Conservation (phyloP, 331 rosid genomes). For the Arachis monticola region DNA sequence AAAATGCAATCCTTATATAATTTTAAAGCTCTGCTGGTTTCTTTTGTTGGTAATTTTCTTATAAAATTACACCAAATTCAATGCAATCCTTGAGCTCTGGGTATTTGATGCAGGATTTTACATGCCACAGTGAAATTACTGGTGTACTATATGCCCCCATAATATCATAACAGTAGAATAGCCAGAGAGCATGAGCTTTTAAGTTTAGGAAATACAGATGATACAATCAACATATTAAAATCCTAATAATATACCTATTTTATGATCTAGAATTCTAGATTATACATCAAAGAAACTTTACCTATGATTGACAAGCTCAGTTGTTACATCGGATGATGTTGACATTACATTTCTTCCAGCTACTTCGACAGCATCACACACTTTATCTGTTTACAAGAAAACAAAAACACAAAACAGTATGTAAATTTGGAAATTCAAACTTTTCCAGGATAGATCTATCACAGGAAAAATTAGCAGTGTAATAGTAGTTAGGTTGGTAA, state of each 20-base stretch:
- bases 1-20: background rate
- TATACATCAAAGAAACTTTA: slow-evolving; percentile 39
- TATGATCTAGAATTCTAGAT: background rate
- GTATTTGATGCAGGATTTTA: slow-evolving; percentile 2
- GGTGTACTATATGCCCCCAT: background rate
- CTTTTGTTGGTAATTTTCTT: background rate
- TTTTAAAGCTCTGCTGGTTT: background rate
- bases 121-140: background rate
- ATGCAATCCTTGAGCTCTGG: background rate
- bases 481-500: slow-evolving; percentile 20
- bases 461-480: background rate
- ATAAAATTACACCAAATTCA: background rate
- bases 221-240: slow-evolving; percentile 21
- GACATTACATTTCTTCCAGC: slow-evolving; percentile 94
- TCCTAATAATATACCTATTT: slow-evolving; percentile 6
- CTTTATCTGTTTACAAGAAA: slow-evolving; percentile 66
- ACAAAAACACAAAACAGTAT: slow-evolving; percentile 15
- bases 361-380: slow-evolving; percentile 91
- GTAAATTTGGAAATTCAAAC: slow-evolving; percentile 27
- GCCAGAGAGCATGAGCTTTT: slow-evolving; percentile 12
- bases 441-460: slow-evolving; percentile 17
- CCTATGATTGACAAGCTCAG: slow-evolving; percentile 84
- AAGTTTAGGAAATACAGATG: slow-evolving; percentile 21
- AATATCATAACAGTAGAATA: slow-evolving; percentile 14
- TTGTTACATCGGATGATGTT: slow-evolving; percentile 86